Evolutionary conservation across 2,329 filamentous ascomycete genomes (phyloP), one percentile per base, ranked within the genome.

Genomic region (Teratosphaeria destructans): DNA sequence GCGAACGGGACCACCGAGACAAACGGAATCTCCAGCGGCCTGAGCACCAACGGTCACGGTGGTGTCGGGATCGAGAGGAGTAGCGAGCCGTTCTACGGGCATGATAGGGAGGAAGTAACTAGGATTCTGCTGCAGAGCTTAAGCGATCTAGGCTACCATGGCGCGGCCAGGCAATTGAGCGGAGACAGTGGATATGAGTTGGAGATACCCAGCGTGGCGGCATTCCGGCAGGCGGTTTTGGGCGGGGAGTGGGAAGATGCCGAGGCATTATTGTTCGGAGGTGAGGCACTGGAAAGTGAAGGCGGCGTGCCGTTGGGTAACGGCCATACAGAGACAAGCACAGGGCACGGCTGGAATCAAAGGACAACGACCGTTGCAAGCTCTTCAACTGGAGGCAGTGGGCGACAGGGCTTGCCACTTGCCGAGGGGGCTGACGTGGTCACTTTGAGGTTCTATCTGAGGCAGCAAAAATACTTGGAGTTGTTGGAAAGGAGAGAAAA

Each of bases 391-490:
- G 66, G 66, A 16, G 5, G 16, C 3, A 62, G 52, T 52, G 57
- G 64, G 27, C 60, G 64, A 43, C 70, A 62, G 52, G 89, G 87
- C 1, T 77, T 99, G 58, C 83, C 90, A 16, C 80, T 97, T 57
- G 84, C 87, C 16, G 83, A 89, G 52, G 86, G 84, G 27, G 87
- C 90, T 6, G 87, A 96, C 67, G 82, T 82, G 60, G 85, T 87
- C 65, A 80, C 87, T 57, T 93, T 99, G 88, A 82, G 87, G 54
- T 96, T 97, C 73, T 86, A 86, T 78, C 79, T 99, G 68, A 83
- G 93, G 64, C 89, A 95, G 71, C 94, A 99, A 72, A 97, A 97
- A 73, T 99, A 93, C 68, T 79, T 99, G 34, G 94, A 99, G 76
- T 78, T 96, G 8, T 77, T 99, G 52, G 92, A 97, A 72, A 79